Evolutionary conservation across 371 early-diverging fungal genomes (phyloP), one percentile per base, ranked within the genome.

Genomic region (Mortierella sp.): DNA sequence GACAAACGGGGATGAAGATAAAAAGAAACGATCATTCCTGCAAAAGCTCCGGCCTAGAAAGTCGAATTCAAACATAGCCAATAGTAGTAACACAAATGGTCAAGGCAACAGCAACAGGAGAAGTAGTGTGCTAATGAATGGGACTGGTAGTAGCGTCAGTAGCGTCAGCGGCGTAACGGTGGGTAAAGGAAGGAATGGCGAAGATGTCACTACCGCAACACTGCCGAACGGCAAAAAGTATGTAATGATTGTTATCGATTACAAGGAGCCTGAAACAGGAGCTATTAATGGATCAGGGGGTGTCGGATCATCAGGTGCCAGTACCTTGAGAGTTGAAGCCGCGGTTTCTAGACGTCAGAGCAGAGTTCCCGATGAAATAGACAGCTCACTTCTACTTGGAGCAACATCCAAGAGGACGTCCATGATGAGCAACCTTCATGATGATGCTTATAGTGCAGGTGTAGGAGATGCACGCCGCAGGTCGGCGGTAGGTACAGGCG

Each of bases 191-290:
- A 61, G 26, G 54, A 66, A 59, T 47, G 54, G 53, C 6, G 51
- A 29, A 15, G 68, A 61, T 34, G 57, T 53, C 26, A 47, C 55
- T 10, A 57, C 63, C 23, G 64, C 64, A 13, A 65, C 65, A 1
- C 8, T 71, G 29, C 59, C 66, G 8, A 60, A 54, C 8, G 81
- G 81, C 28, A 80, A 68, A 56, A 80, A 80, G 43, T 80, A 80
- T 54, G 51, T 80, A 53, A 80, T 80, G 81, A 80, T 80, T 29
- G 75, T 75, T 1, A 75, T 80, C 19, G 40, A 66, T 35, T 37
- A 26, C 42, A 43, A 57, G 15, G 43, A 57, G n/a, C 17, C 47
- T 22, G 60, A 60, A 9, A 35, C n/a, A 64, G 55, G 65, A 60
- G 9, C 47, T 34, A 28, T 47, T n/a, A 61, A 31, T 31, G 69